Evolutionary conservation across 1,284 basidiomycete genomes (phyloP), one percentile per base, ranked within the genome.

Genomic region (Boletus albobrunnescens): DNA sequence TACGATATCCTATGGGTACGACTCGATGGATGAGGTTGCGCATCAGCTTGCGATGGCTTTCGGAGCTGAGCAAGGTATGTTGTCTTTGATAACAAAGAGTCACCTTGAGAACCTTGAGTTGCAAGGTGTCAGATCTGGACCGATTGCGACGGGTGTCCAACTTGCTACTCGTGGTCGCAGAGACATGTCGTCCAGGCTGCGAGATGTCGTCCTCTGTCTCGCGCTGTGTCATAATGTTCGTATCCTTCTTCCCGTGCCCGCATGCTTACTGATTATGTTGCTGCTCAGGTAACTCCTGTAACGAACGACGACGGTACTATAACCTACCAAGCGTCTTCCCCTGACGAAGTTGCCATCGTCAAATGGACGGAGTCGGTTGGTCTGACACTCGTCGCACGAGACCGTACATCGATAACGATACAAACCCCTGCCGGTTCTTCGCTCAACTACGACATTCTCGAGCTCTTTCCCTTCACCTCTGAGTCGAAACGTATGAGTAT

Each of bases 401-500:
- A 96, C 62, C 89, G 96, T 30, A 91, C 85, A 0, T 79, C 77
- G 16, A 95, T 99, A 65, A 82, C 86, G 16, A 69, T 97, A 6
- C 82, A 81, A 51, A 82, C 84, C 0, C 84, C 87, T 0, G 67
- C 76, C 1, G 87, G 87, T 8, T 60, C 71, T 1, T 74, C 72
- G 2, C 65, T 94, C 38, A 71, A 73, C 5, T 99, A 86, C 61
- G 91, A 94, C 50, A 84, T 99, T 32, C 83, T 99, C 44, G 87
- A 95, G 43, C 78, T 99, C 42, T 99, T 99, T 71, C 96, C 96
- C 0, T 94, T 99, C 73, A 99, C 95, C 0, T 96, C 93, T 4
- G 96, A 98, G 65, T 94, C 92, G 1, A 99, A 99, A 68, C 89
- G 96, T 19, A 99, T 99, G 96, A 94, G 95, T 17, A 98, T 99